Conservation (phyloP, 1,139 yeast genomes). For the Meyerozyma elateridarum region DNA sequence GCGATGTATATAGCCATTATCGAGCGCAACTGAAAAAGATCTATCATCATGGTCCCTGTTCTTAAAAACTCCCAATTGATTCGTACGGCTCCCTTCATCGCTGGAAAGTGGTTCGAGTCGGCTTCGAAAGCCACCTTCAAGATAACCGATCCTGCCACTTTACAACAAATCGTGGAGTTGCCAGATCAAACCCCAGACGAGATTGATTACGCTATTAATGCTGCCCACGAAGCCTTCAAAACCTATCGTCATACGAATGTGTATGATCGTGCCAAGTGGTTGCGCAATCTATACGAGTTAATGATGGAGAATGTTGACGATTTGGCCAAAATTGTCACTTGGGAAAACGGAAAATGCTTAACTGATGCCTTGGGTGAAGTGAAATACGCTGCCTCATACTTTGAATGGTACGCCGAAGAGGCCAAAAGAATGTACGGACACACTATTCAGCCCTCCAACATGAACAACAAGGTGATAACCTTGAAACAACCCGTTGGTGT, state of each 20-base stretch:
- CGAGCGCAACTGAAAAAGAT: too few species aligned
- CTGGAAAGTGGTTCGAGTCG: conserved; percentile 66
- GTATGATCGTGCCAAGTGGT: conserved; percentile 61
- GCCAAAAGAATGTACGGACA: conserved; percentile 77
- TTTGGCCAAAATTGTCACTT: conserved; percentile 64
- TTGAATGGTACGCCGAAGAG: conserved; percentile 86
- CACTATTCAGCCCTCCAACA: conserved; percentile 59
- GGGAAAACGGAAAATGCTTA: conserved; percentile 82
- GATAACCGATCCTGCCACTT: conserved; percentile 75
- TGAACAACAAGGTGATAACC: conserved; percentile 57
- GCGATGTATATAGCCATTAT: conserved; percentile 1
- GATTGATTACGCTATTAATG: conserved; percentile 56
- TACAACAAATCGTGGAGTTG: conserved; percentile 48
- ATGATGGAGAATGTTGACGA: conserved; percentile 68
- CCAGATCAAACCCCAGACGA: conserved; percentile 54
- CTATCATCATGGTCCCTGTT: conserved; percentile 20
- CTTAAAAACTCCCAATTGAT: conserved; percentile 55
- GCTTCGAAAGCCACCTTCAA: conserved; percentile 51
- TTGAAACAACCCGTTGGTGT: conserved; percentile 54
- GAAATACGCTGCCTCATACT: conserved; percentile 70
- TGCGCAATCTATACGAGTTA: conserved; percentile 57
- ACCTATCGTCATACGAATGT: conserved; percentile 55
- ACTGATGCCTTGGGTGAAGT: conserved; percentile 77
- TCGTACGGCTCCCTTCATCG: conserved; percentile 54
- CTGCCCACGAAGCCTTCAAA: conserved; percentile 57